Percentiles rank a stretch among this genome's conserved stretches.
Evolutionary conservation across 257 asterid genomes (phyloP).

Genomic region (Eucommia ulmoides): DNA sequence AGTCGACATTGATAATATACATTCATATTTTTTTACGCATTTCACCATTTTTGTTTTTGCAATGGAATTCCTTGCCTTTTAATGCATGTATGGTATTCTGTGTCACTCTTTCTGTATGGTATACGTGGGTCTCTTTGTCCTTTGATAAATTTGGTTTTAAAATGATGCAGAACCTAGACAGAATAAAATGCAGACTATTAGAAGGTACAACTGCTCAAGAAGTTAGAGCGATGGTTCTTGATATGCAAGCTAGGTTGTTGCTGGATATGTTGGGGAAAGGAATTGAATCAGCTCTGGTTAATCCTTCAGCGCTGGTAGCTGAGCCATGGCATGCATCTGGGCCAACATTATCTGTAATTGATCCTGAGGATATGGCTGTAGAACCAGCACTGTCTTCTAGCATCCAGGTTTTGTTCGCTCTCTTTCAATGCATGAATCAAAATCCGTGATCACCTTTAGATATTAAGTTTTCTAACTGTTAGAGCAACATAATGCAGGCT

Average conservation of each 20-base stretch:
- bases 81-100: too few relatives aligned
- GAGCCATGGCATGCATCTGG: slow-evolving; percentile 98
- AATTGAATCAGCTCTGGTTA: slow-evolving; percentile 83
- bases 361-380: slow-evolving; percentile 89
- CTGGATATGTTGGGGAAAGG: slow-evolving; percentile 99
- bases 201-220: slow-evolving; percentile 98
- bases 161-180: slow-evolving; percentile 79
- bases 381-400: slow-evolving; percentile 78
- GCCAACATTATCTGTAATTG: slow-evolving; percentile 59
- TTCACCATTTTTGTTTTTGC: too few relatives aligned
- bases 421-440: neutral
- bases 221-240: slow-evolving; percentile 99
- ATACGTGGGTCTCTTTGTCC: slow-evolving; percentile 1
- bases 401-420: slow-evolving; percentile 53
- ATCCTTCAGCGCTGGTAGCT: slow-evolving; percentile 84
- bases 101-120: too few relatives aligned
- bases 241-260: slow-evolving; percentile 95
- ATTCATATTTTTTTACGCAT: too few relatives aligned
- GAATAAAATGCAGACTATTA: slow-evolving; percentile 93
- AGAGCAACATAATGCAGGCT: slow-evolving; percentile 39
- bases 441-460: neutral
- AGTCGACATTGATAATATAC: too few relatives aligned
- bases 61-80: too few relatives aligned
- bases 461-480: slow-evolving; percentile 15
- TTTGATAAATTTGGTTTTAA: slow-evolving; percentile 8